A percentile compares a stretch with the other conserved stretches of the same genome.
Conservation (phyloP, 2,329 filamentous ascomycete genomes). For the Orbilia quercus region DNA sequence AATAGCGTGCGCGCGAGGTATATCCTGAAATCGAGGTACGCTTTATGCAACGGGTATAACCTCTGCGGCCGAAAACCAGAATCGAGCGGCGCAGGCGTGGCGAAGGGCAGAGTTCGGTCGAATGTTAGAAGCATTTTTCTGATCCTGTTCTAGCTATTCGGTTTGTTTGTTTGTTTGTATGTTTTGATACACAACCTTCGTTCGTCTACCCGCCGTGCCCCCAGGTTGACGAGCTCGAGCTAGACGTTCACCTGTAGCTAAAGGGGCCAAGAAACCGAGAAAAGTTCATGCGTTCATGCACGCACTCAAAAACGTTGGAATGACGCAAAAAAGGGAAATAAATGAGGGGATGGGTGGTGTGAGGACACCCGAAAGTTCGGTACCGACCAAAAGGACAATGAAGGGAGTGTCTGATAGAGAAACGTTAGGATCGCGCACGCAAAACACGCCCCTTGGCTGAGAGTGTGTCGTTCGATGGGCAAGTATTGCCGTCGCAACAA, state of each 20-base stretch:
- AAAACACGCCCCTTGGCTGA: background rate
- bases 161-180: background rate
- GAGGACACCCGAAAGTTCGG: constrained; percentile 14
- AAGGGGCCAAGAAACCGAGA: background rate
- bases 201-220: background rate
- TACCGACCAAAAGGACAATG: constrained; percentile 8
- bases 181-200: background rate
- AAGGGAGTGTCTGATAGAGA: background rate
- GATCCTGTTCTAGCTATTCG: background rate
- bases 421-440: constrained; percentile 7
- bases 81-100: constrained; percentile 25
- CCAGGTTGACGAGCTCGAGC: background rate
- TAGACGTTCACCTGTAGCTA: background rate
- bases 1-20: constrained; percentile 35
- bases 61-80: constrained; percentile 28
- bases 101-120: constrained; percentile 21
- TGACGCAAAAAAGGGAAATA: background rate
- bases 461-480: background rate
- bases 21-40: constrained; percentile 44
- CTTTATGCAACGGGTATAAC: constrained; percentile 41
- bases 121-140: constrained; percentile 51
- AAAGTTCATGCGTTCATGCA: constrained; percentile 29
- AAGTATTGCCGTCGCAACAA: constrained; percentile 11
- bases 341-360: background rate
- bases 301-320: background rate